phyloP scores from a whole-genome alignment of 2,329 filamentous ascomycete genomes.

The Penicillium sp. region DNA sequence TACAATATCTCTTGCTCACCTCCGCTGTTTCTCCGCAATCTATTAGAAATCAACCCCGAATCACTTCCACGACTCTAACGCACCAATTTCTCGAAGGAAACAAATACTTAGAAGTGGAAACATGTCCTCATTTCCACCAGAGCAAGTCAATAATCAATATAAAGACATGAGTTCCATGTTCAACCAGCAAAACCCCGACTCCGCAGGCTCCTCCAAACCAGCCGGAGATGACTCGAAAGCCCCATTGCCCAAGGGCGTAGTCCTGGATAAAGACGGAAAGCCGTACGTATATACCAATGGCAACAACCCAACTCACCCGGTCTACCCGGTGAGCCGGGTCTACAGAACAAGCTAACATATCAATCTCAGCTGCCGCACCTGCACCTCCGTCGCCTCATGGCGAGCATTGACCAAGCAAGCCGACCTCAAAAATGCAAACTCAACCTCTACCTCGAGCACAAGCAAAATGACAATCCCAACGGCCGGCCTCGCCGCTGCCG shows the following conservation, averaged over 20 bases:
- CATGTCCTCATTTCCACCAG: conserved; percentile 21
- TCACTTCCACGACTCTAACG: not conserved
- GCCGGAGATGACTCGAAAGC: conserved; percentile 25
- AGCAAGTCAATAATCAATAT: conserved; percentile 23
- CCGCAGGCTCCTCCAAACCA: conserved; percentile 18
- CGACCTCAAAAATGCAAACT: conserved; percentile 21
- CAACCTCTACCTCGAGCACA: conserved; percentile 13
- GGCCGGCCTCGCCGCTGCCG: conserved; percentile 32
- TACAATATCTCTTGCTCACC: not conserved
- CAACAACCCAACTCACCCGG: not conserved
- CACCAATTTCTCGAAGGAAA: not conserved
- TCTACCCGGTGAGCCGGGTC: not conserved
- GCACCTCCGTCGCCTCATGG: conserved; percentile 49
- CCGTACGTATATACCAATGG: conserved; percentile 36
- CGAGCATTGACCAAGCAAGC: conserved; percentile 44
- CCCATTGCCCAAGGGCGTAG: conserved; percentile 46
- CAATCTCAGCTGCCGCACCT: conserved; percentile 45
- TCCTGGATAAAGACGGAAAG: conserved; percentile 51
- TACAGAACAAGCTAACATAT: not conserved
- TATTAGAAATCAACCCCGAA: conserved; percentile 21
- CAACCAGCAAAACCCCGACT: conserved; percentile 8
- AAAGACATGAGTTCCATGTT: conserved; percentile 12
- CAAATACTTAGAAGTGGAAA: not conserved
- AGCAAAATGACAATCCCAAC: conserved; percentile 33
- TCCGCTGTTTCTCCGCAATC: conserved; percentile 10